Percentiles rank a stretch among this genome's conserved stretches.
Conservation (phyloP, 1,139 yeast genomes). For the Geotrichum restrictum region DNA sequence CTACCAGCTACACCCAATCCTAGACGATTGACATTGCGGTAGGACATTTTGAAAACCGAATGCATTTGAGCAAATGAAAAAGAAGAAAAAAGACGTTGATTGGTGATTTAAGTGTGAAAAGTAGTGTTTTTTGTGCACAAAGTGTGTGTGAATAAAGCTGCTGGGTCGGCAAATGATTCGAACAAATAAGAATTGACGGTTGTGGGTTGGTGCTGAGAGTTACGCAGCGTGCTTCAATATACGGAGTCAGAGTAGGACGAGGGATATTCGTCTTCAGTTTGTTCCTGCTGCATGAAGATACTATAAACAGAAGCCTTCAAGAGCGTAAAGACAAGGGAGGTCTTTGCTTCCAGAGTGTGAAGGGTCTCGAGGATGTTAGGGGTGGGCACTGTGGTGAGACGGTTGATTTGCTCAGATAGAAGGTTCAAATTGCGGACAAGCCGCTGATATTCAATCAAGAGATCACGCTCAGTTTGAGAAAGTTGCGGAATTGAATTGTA, state of each 20-base stretch:
- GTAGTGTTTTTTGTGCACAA: no score
- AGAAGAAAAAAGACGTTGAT: background rate
- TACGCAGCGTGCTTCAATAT: constrained; percentile 6
- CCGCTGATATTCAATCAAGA: constrained; percentile 34
- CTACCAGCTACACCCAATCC: constrained; percentile 13
- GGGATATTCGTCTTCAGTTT: constrained; percentile 24
- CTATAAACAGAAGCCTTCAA: constrained; percentile 59
- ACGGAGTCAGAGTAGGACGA: constrained; percentile 11
- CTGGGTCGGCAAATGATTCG: no score
- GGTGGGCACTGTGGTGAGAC: constrained; percentile 33
- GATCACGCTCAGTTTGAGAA: constrained; percentile 30
- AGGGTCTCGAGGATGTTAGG: constrained; percentile 47
- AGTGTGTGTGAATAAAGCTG: background rate
- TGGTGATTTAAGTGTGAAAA: no score
- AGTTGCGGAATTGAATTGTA: constrained; percentile 16
- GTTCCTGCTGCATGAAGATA: constrained; percentile 45
- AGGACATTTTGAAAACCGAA: constrained; percentile 11
- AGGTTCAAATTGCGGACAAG: constrained; percentile 31
- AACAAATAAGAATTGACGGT: background rate
- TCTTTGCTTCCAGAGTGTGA: constrained; percentile 51
- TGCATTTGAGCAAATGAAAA: constrained; percentile 9
- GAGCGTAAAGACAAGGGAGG: constrained; percentile 55
- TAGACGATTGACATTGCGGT: constrained; percentile 8
- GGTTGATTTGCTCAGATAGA: constrained; percentile 29
- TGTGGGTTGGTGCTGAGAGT: background rate